These are phyloP conservation scores for Suillus occidentalis DNA, from an alignment of 768 basidiomycete species.

Conservation along the genomic window DNA sequence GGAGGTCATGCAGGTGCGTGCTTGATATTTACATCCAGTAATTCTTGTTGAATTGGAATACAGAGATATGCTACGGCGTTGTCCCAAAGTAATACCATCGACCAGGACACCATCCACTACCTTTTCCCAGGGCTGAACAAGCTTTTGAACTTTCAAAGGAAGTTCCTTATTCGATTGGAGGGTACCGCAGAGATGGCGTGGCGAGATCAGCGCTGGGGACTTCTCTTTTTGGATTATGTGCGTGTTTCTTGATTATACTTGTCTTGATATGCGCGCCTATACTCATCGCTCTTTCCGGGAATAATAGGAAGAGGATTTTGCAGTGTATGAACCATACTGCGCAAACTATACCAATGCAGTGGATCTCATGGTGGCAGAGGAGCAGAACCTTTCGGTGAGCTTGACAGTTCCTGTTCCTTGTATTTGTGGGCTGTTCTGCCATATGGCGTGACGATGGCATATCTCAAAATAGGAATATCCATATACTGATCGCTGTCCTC, in stretches of 20 bases:
- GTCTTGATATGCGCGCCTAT: slow-evolving; percentile 10
- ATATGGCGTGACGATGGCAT: slow-evolving; percentile 29
- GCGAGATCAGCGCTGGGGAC: slow-evolving; percentile 86
- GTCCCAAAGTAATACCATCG: slow-evolving; percentile 79
- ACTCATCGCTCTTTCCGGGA: slow-evolving; percentile 23
- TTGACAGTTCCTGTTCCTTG: slow-evolving; percentile 7
- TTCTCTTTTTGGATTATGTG: slow-evolving; percentile 80
- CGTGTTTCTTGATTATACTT: slow-evolving; percentile 41
- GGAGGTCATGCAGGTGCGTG: slow-evolving; percentile 88
- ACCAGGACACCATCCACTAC: slow-evolving; percentile 93
- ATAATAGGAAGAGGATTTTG: slow-evolving; percentile 93
- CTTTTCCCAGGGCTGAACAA: slow-evolving; percentile 95
- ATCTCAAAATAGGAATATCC: slow-evolving; percentile 19
- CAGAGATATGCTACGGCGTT: slow-evolving; percentile 90
- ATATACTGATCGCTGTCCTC: slow-evolving; percentile 17
- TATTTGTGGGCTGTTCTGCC: neutral
- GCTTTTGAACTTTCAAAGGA: slow-evolving; percentile 93
- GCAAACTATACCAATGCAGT: slow-evolving; percentile 90
- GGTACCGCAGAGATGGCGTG: slow-evolving; percentile 80
- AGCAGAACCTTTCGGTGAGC: slow-evolving; percentile 83
- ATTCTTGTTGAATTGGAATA: slow-evolving; percentile 16
- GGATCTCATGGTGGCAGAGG: slow-evolving; percentile 82
- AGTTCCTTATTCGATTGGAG: slow-evolving; percentile 89
- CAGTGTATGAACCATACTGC: slow-evolving; percentile 96
- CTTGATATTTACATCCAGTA: slow-evolving; percentile 6